Base-by-base conservation (phyloP, 108 stramenopile species). In the Schizochytrium sp. region DNA sequence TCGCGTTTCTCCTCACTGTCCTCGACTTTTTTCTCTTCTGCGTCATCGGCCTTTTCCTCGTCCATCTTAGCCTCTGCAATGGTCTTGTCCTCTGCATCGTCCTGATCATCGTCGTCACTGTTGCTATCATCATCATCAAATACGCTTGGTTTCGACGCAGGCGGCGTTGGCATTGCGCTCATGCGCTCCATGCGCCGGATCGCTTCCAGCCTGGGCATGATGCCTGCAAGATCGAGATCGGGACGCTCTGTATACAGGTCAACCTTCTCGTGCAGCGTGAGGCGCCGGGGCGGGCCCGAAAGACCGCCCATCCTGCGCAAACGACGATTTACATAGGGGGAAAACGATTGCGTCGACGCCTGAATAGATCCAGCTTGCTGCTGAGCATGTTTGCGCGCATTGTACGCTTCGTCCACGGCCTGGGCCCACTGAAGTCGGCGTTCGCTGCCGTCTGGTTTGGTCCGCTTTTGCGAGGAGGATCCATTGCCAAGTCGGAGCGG, bases 131-230 rank as follows among this genome's bases (percentile, higher is more conserved):
- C 63, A 10, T n/a, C n/a, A 12, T 6, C 34, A 41, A 34, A 69
- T n/a, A 23, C 6, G 63, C 25, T 10, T 10, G 41, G 6, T 41
- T 18, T 69, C 14, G 34, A 14, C 10, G 23, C 34, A 14, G 63
- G 10, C 25, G 18, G 23, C 6, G 10, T 69, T 16, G 76, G 23
- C 1, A 53, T 18, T 12, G 51, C 14, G 76, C 51, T 83, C 51
- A 53, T 53, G 48, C 45, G 45, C 51, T 83, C 76, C 48, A 83
- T n/a, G 48, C 76, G 76, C 76, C 51, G 45, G 51, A 83, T 83
- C 51, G 76, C 76, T 3, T 83, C 76, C n/a, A 83, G 76, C 48
- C 76, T 43, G 6, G 76, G 48, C 76, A 83, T 83, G 51, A 83
- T 83, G 10, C 76, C 76, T 6, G 51, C 76, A 23, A 83, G 51